Percentiles rank a stretch among this genome's conserved stretches.
Evolutionary conservation across 208 protist genomes (phyloP).

Genomic region (Wallacemonas sp.): DNA sequence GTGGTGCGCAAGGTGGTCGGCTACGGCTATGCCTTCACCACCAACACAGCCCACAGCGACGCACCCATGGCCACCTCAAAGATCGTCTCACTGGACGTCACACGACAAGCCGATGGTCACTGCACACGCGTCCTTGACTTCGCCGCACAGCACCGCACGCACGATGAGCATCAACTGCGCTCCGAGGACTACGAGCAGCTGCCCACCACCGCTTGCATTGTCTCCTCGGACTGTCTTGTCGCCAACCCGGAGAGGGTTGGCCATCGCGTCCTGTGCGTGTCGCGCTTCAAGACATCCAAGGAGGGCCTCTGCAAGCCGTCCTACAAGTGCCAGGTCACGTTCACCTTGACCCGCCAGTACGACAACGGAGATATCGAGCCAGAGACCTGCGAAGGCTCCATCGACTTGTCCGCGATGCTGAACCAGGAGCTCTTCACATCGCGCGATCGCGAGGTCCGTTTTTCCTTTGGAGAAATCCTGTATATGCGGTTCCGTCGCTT

Average conservation of each 20-base stretch:
- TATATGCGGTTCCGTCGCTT: conserved; percentile 55
- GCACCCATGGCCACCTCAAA: conserved; percentile 18
- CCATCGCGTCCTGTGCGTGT: conserved; percentile 48
- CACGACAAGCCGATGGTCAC: conserved; percentile 16
- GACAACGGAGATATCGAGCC: conserved; percentile 29
- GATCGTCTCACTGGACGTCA: conserved; percentile 15
- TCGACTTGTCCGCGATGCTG: conserved; percentile 54
- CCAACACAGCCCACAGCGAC: conserved; percentile 32
- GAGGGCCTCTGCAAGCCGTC: conserved; percentile 76
- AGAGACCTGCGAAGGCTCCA: conserved; percentile 27
- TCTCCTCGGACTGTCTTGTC: conserved; percentile 39
- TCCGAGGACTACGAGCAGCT: conserved; percentile 41
- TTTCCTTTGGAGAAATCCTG: conserved; percentile 55
- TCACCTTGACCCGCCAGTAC: conserved; percentile 44
- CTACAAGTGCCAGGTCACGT: conserved; percentile 60
- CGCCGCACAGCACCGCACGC: conserved; percentile 33
- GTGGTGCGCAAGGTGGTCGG: conserved; percentile 20
- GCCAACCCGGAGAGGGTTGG: conserved; percentile 42
- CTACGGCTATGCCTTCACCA: conserved; percentile 65
- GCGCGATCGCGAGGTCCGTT: conserved; percentile 41
- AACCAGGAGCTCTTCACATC: conserved; percentile 55
- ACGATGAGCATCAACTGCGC: conserved; percentile 43
- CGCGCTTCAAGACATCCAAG: conserved; percentile 62
- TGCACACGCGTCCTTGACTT: conserved; percentile 48
- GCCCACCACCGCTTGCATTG: conserved; percentile 60